These are phyloP conservation scores for Xylaria sp. DNA, from an alignment of 2,329 filamentous ascomycete species.

Conservation along the genomic window DNA sequence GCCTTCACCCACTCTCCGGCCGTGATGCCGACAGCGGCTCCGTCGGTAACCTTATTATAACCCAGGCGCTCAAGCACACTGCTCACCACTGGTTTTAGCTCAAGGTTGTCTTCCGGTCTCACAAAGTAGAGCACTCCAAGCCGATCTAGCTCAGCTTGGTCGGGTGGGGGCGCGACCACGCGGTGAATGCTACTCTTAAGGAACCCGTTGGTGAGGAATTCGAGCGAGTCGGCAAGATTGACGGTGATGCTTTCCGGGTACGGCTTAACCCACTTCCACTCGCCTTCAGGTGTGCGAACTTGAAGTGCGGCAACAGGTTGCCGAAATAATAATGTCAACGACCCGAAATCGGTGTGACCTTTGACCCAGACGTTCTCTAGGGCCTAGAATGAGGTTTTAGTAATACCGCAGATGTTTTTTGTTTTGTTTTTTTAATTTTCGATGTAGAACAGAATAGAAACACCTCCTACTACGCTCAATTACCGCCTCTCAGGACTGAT, in stretches of 20 bases:
- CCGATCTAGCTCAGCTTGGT: constrained; percentile 57
- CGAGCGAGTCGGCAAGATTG: constrained; percentile 61
- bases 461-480: neutral
- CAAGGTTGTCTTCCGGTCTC: constrained; percentile 50
- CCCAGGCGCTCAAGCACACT: constrained; percentile 49
- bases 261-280: constrained; percentile 62
- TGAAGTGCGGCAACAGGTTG: constrained; percentile 67
- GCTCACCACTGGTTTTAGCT: constrained; percentile 48
- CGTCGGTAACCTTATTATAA: constrained; percentile 44
- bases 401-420: neutral
- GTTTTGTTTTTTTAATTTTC: neutral
- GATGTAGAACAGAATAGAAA: neutral
- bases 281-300: constrained; percentile 55
- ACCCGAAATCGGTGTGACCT: constrained; percentile 65
- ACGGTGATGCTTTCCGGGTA: constrained; percentile 62
- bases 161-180: constrained; percentile 55
- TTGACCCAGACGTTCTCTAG: constrained; percentile 51
- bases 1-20: constrained; percentile 52
- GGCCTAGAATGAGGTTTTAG: constrained; percentile 27
- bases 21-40: constrained; percentile 46
- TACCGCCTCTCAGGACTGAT: neutral
- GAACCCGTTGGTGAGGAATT: constrained; percentile 59
- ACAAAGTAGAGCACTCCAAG: constrained; percentile 59
- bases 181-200: constrained; percentile 57
- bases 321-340: constrained; percentile 65